Evolutionary conservation across 139 green algal genomes (phyloP), one percentile per base, ranked within the genome.

Genomic region (Pseudopediastrum boryanum): DNA sequence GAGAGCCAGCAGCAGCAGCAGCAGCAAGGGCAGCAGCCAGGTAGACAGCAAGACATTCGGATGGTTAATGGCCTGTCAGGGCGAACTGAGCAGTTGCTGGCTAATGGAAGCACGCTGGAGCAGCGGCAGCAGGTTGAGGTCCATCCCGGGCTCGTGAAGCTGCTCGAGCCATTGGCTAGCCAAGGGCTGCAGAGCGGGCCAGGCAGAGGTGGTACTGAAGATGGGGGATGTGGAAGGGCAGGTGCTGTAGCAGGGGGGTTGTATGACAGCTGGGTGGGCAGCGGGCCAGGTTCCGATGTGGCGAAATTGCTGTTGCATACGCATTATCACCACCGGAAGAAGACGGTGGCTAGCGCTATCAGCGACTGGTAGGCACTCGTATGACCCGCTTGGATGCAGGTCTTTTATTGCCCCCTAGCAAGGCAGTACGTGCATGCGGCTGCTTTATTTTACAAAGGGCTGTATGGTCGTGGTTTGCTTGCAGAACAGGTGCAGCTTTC

Each of bases 271-370:
- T 85, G 69, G 75, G 65, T 93, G 2, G 78, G 75, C 0, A 80
- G 71, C 2, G n/a, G 31, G 0, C 67, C 82, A 0, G 78, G 69
- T 2, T 85, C 79, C 2, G 62, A 29, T 9, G 68, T 58, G 13
- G 92, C 90, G 2, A 68, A 41, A 42, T 16, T 51, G 27, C 61
- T 94, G 80, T 82, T 96, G 54, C 92, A 94, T 83, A 97, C 93
- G 0, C 71, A 77, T 27, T 97, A 94, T 80, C 90, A 94, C 65
- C 70, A 88, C 33, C 77, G 91, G 0, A 84, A 94, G 46, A 89
- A 91, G 83, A 87, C 78, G n/a, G 71, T 85, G 4, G 78, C 72
- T 2, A 73, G 82, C 44, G 76, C 77, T 4, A 35, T 90, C 35
- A 48, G 52, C 4, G 88, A 93, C 46, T 93, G 88, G 88, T 93